phyloP scores from a whole-genome alignment of 306 rosid genomes.

The Vigna radiata region DNA sequence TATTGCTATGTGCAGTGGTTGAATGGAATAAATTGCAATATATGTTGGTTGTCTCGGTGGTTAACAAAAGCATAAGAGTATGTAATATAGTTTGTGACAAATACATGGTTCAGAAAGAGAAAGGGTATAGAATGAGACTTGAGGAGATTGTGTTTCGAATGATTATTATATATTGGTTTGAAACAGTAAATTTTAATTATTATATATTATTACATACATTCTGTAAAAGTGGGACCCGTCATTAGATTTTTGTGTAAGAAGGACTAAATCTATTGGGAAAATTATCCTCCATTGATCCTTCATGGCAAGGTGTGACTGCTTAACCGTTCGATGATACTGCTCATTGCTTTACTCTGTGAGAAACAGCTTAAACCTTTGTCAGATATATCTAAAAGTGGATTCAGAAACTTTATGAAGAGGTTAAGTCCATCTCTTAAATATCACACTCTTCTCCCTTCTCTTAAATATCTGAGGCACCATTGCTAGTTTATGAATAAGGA shows the following conservation, averaged over 20 bases:
- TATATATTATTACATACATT: slow-evolving; percentile 48
- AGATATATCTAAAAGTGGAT: not conserved
- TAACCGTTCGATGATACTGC: slow-evolving; percentile 1
- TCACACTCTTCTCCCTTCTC: slow-evolving; percentile 29
- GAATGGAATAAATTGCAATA: too few relatives aligned
- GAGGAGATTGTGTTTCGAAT: too few relatives aligned
- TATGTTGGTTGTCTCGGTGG: too few relatives aligned
- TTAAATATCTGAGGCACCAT: slow-evolving; percentile 31
- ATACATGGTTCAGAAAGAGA: too few relatives aligned
- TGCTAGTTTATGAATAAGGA: too few relatives aligned
- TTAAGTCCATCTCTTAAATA: too few relatives aligned
- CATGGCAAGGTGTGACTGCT: not conserved
- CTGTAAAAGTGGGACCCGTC: slow-evolving; percentile 42
- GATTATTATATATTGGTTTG: too few relatives aligned
- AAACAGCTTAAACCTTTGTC: slow-evolving; percentile 11
- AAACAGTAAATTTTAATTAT: too few relatives aligned
- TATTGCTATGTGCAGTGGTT: too few relatives aligned
- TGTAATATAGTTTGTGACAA: too few relatives aligned
- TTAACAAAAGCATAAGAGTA: too few relatives aligned
- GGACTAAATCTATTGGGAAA: slow-evolving; percentile 16
- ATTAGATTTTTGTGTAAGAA: slow-evolving; percentile 21
- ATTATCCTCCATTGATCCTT: slow-evolving; percentile 23
- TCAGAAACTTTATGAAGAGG: not conserved
- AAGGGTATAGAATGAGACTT: too few relatives aligned
- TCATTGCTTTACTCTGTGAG: not conserved